phyloP scores from a whole-genome alignment of 1,284 basidiomycete genomes.

The Tilletiopsis washingtonensis region DNA sequence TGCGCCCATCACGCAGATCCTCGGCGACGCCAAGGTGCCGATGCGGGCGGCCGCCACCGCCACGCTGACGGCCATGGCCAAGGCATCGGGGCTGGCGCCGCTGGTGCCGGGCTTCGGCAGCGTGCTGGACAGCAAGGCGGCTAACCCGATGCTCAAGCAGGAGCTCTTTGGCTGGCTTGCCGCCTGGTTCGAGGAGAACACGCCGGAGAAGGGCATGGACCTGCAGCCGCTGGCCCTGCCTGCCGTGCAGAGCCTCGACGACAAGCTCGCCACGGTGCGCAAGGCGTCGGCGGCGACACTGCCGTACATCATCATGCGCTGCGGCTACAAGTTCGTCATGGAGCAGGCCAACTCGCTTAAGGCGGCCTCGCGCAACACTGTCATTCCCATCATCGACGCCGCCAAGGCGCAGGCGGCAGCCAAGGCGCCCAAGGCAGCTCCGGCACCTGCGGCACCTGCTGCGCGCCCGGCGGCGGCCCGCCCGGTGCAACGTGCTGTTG shows the following conservation, averaged over 20 bases:
- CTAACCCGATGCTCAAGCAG: constrained; percentile 81
- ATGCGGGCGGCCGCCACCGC: constrained; percentile 71
- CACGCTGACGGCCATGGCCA: constrained; percentile 73
- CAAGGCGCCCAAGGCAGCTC: constrained; percentile 9
- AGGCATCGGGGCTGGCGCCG: constrained; percentile 71
- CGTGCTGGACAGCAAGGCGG: constrained; percentile 62
- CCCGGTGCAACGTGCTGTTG: not conserved
- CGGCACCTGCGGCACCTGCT: constrained; percentile 30
- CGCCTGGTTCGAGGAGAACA: constrained; percentile 66
- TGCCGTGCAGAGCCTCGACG: constrained; percentile 78
- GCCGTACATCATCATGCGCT: constrained; percentile 66
- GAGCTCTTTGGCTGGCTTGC: constrained; percentile 77
- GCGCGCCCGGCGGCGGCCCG: not conserved
- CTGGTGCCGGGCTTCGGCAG: constrained; percentile 71
- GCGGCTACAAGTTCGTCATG: constrained; percentile 78
- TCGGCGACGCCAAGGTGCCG: constrained; percentile 86
- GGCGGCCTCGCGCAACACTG: constrained; percentile 77
- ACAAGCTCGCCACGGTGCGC: constrained; percentile 81
- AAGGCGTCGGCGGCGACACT: constrained; percentile 79
- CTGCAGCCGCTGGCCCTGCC: constrained; percentile 63
- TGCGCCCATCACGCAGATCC: constrained; percentile 69
- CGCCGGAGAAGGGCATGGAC: constrained; percentile 57
- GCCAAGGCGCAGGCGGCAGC: constrained; percentile 45
- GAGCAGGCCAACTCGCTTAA: constrained; percentile 79
- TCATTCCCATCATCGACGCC: constrained; percentile 75